Conservation (phyloP, 2,329 filamentous ascomycete species). For the Meredithiella fracta region DNA sequence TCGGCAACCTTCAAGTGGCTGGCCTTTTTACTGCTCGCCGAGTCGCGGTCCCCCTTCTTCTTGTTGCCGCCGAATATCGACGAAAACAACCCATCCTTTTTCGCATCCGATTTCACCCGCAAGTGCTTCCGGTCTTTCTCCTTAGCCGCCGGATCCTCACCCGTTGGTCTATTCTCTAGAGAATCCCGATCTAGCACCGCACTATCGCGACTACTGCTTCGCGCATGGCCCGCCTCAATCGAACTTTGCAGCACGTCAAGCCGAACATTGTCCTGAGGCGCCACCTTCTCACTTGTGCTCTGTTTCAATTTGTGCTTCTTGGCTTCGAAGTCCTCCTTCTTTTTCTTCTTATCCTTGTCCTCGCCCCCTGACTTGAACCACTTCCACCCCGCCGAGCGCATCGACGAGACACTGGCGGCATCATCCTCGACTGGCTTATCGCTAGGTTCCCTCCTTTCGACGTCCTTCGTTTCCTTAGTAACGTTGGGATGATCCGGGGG, state of each 20-base stretch:
- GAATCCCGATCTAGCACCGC: constrained; percentile 66
- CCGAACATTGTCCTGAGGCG: constrained; percentile 55
- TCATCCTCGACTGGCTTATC: constrained; percentile 50
- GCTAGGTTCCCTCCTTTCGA: constrained; percentile 48
- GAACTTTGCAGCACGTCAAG: constrained; percentile 78
- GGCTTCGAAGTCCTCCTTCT: constrained; percentile 41
- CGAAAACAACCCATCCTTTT: constrained; percentile 88
- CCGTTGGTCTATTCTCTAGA: constrained; percentile 55
- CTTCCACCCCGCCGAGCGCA: constrained; percentile 61
- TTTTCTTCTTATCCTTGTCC: constrained; percentile 38
- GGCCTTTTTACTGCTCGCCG: constrained; percentile 42
- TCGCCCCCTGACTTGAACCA: constrained; percentile 64
- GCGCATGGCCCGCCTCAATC: constrained; percentile 44
- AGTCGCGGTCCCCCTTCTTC: constrained; percentile 66
- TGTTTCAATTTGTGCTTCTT: constrained; percentile 52
- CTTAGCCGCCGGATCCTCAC: constrained; percentile 22
- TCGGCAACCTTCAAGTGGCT: constrained; percentile 63
- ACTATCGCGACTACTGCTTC: constrained; percentile 59
- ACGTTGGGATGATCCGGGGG: constrained; percentile 30
- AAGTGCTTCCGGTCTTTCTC: constrained; percentile 58
- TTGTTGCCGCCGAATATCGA: constrained; percentile 83
- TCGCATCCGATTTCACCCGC: constrained; percentile 58
- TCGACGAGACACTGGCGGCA: constrained; percentile 37
- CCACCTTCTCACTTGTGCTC: constrained; percentile 29
- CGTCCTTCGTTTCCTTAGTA: constrained; percentile 53